Evolutionary conservation across 2,329 filamentous ascomycete species (phyloP).

Genomic region (Huntiella savannae): DNA sequence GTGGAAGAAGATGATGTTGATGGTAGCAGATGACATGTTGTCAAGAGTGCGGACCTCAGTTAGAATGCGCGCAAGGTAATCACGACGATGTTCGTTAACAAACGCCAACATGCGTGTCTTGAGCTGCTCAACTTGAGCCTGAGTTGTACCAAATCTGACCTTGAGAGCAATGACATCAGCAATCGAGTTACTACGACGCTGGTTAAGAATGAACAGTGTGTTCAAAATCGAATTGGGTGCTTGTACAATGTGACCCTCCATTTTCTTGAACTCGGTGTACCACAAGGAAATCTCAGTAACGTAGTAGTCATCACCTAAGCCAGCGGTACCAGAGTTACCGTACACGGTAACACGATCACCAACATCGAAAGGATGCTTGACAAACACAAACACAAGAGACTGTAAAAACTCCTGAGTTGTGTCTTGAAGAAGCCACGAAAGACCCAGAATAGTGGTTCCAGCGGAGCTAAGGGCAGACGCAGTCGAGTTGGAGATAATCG

Average conservation of each 20-base stretch:
- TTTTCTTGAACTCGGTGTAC: slow-evolving; percentile 97
- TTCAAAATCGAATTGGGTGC: slow-evolving; percentile 90
- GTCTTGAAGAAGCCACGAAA: slow-evolving; percentile 82
- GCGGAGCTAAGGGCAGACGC: slow-evolving; percentile 78
- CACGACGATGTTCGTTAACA: slow-evolving; percentile 67
- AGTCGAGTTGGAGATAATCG: slow-evolving; percentile 77
- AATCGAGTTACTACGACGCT: slow-evolving; percentile 71
- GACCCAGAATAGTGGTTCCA: slow-evolving; percentile 67
- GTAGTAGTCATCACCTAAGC: slow-evolving; percentile 82
- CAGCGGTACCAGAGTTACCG: slow-evolving; percentile 62
- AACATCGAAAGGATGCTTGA: slow-evolving; percentile 94
- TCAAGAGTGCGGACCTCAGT: slow-evolving; percentile 66
- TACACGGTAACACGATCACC: slow-evolving; percentile 86
- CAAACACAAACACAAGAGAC: slow-evolving; percentile 85
- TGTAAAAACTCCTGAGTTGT: slow-evolving; percentile 91
- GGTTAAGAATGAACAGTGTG: slow-evolving; percentile 84
- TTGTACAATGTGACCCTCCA: slow-evolving; percentile 91
- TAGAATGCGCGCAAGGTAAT: slow-evolving; percentile 71
- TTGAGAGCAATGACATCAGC: slow-evolving; percentile 71
- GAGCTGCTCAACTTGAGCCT: slow-evolving; percentile 65
- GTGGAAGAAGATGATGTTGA: slow-evolving; percentile 95
- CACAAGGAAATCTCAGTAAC: slow-evolving; percentile 85
- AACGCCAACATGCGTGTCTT: slow-evolving; percentile 68
- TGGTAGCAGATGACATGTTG: slow-evolving; percentile 65
- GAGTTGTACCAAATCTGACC: slow-evolving; percentile 74